These are phyloP conservation scores for Scutellaria barbata DNA, from an alignment of 257 asterid genomes.

Conservation along the genomic window DNA sequence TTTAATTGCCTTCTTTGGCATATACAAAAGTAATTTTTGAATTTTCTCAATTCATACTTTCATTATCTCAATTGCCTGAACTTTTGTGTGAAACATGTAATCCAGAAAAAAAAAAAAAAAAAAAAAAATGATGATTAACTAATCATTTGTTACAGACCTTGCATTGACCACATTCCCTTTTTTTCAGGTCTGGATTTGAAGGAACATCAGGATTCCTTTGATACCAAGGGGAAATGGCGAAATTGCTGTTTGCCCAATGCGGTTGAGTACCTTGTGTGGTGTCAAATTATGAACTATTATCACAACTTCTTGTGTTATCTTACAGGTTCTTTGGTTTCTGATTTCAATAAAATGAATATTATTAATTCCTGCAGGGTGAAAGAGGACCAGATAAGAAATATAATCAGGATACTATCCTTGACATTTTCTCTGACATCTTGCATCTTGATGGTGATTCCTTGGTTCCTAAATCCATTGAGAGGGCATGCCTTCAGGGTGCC, in stretches of 20 bases:
- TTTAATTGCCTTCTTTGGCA: constrained; percentile 16
- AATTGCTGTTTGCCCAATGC: constrained; percentile 40
- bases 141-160: constrained; percentile 21
- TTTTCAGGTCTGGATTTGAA: constrained; percentile 52
- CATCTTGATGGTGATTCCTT: constrained; percentile 63
- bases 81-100: constrained; percentile 22
- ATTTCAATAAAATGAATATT: constrained; percentile 31
- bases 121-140: constrained; percentile 1
- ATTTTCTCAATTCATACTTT: constrained; percentile 23
- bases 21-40: constrained; percentile 1
- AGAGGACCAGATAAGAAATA: constrained; percentile 35
- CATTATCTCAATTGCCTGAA: constrained; percentile 25
- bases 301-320: constrained; percentile 13
- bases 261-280: constrained; percentile 49
- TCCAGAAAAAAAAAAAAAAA: constrained; percentile 23
- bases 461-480: constrained; percentile 78
- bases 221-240: constrained; percentile 61
- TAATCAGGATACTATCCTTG: constrained; percentile 63
- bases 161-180: constrained; percentile 27
- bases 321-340: constrained; percentile 28
- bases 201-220: constrained; percentile 45
- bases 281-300: constrained; percentile 36
- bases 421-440: constrained; percentile 68
- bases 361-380: constrained; percentile 48
- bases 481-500: constrained; percentile 72